Conservation (phyloP, 805 yeast species). For the Zygosaccharomyces kombuchaensis region DNA sequence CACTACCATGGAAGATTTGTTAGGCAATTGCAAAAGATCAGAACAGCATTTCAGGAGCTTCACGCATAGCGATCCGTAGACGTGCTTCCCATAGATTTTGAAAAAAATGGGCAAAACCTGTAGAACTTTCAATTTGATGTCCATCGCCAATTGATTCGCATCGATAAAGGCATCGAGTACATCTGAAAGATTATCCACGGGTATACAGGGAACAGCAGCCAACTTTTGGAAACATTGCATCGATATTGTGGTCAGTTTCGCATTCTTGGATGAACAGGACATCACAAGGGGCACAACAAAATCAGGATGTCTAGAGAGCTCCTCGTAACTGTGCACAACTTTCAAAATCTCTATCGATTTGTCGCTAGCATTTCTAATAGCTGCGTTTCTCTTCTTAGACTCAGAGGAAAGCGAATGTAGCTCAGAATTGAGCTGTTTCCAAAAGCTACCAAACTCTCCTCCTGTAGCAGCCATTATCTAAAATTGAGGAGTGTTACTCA, state of each 20-base stretch:
- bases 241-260: constrained; percentile 66
- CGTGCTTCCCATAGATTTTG: constrained; percentile 53
- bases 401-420: constrained; percentile 59
- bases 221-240: constrained; percentile 66
- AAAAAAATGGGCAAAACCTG: constrained; percentile 77
- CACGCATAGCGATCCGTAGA: constrained; percentile 53
- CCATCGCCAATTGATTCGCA: constrained; percentile 70
- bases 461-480: constrained; percentile 15
- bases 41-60: constrained; percentile 66
- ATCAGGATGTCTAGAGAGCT: constrained; percentile 44
- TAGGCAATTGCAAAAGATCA: constrained; percentile 55
- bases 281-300: constrained; percentile 65
- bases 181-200: constrained; percentile 46
- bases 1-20: constrained; percentile 68
- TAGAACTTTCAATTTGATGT: constrained; percentile 78
- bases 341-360: constrained; percentile 46
- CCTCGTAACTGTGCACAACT: constrained; percentile 29
- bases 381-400: constrained; percentile 64
- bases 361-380: constrained; percentile 58
- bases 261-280: constrained; percentile 70
- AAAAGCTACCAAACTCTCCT: constrained; percentile 19
- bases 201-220: constrained; percentile 50
- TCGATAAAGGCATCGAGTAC: constrained; percentile 66
- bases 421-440: constrained; percentile 46
- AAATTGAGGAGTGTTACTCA: neutral